phyloP scores from a whole-genome alignment of 164 flowering plant genomes.

The Aristolochia fimbriata region DNA sequence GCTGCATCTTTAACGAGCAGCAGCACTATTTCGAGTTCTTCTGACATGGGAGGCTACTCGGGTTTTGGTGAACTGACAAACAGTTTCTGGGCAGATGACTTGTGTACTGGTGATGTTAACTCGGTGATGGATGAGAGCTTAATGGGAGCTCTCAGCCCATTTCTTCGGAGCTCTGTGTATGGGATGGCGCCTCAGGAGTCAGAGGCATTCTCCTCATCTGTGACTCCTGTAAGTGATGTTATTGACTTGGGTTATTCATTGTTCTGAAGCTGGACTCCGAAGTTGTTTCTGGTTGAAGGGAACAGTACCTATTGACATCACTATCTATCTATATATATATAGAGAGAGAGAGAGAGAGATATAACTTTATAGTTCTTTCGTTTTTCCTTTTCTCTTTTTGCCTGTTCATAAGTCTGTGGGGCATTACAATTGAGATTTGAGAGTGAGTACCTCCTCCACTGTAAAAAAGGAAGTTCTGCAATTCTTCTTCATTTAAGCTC shows the following conservation, averaged over 20 bases:
- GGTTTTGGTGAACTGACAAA: slow-evolving; percentile 20
- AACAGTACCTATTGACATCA: no score
- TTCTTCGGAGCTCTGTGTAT: slow-evolving; percentile 15
- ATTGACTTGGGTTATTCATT: slow-evolving; percentile 33
- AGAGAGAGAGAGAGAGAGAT: no score
- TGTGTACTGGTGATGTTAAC: slow-evolving; percentile 21
- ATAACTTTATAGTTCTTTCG: background rate
- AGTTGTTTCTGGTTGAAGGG: no score
- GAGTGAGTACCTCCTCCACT: no score
- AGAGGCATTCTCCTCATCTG: slow-evolving; percentile 15
- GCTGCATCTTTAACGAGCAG: slow-evolving; percentile 4
- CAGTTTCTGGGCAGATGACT: slow-evolving; percentile 21
- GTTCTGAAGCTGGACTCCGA: slow-evolving; percentile 17
- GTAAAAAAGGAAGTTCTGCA: no score
- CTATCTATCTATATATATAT: no score
- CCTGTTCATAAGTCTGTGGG: background rate
- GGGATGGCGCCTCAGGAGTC: slow-evolving; percentile 24
- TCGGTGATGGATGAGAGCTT: slow-evolving; percentile 37
- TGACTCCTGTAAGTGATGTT: slow-evolving; percentile 25
- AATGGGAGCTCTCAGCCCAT: slow-evolving; percentile 40
- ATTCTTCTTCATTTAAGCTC: no score
- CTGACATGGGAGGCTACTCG: slow-evolving; percentile 5
- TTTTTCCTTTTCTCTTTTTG: background rate
- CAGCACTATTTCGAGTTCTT: slow-evolving; percentile 1
- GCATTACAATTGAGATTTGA: background rate